Conservation (phyloP, 176 grass and related monocot genomes). For the Cenchrus purpureus region DNA sequence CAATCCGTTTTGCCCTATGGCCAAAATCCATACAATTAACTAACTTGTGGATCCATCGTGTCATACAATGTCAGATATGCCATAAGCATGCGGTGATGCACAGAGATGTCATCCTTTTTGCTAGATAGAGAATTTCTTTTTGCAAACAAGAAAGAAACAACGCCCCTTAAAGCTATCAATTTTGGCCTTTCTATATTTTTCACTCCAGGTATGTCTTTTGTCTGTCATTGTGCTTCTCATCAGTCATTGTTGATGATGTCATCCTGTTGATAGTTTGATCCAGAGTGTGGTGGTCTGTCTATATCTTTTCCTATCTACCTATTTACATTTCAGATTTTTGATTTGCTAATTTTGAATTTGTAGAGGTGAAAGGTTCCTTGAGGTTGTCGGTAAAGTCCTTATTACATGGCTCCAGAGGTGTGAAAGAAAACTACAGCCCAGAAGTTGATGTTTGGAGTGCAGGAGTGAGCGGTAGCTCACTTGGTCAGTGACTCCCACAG, state of each 20-base stretch:
- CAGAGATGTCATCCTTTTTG: too few relatives aligned
- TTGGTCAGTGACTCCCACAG: too few relatives aligned
- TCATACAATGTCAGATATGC: too few relatives aligned
- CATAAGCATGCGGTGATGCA: too few relatives aligned
- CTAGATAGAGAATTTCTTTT: constrained; percentile 81
- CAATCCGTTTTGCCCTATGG: too few relatives aligned
- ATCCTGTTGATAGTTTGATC: constrained; percentile 9
- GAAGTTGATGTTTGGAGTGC: constrained; percentile 99
- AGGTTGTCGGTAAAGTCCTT: constrained; percentile 87
- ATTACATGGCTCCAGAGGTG: constrained; percentile 98
- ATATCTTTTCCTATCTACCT: neutral
- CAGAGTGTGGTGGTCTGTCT: neutral
- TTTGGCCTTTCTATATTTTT: constrained; percentile 91
- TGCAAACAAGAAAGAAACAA: constrained; percentile 84
- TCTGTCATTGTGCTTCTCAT: constrained; percentile 14
- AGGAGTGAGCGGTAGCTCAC: constrained; percentile 46
- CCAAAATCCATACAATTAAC: too few relatives aligned
- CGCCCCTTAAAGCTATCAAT: constrained; percentile 80
- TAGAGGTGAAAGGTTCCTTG: constrained; percentile 83
- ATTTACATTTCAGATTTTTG: neutral
- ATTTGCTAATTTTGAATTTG: constrained; percentile 35
- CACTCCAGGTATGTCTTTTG: constrained; percentile 64
- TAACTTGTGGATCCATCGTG: too few relatives aligned
- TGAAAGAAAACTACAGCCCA: constrained; percentile 90
- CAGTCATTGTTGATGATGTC: neutral